Conservation (phyloP, 352 stramenopile species). For the Pythium sukuiense region DNA sequence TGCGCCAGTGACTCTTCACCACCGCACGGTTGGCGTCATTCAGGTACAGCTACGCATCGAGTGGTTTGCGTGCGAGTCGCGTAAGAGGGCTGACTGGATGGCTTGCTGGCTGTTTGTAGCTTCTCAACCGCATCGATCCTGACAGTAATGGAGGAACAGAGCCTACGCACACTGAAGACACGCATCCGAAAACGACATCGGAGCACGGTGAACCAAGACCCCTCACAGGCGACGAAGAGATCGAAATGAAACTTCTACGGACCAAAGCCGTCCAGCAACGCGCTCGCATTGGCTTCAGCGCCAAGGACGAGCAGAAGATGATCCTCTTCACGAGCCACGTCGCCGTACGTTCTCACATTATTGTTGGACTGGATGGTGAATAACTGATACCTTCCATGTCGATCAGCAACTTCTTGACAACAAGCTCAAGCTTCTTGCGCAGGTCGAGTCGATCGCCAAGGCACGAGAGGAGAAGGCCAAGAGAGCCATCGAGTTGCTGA, state of each 20-base stretch:
- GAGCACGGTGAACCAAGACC: neutral
- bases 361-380: neutral
- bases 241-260: constrained; percentile 43
- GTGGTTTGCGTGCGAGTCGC: neutral
- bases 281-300: constrained; percentile 39
- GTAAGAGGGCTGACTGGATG: neutral
- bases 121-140: constrained; percentile 53
- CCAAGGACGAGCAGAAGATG: constrained; percentile 67
- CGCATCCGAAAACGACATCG: neutral
- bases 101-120: constrained; percentile 19
- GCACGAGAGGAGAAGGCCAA: constrained; percentile 46
- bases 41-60: constrained; percentile 25
- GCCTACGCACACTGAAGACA: neutral
- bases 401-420: constrained; percentile 48
- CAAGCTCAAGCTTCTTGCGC: constrained; percentile 41
- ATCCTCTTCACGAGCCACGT: constrained; percentile 64
- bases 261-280: constrained; percentile 30
- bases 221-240: constrained; percentile 26
- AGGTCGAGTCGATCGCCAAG: constrained; percentile 38
- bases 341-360: constrained; percentile 19
- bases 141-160: constrained; percentile 5
- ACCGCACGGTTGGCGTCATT: constrained; percentile 57
- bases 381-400: neutral
- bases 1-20: constrained; percentile 53
- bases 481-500: constrained; percentile 55